A percentile compares a stretch with the other conserved stretches of the same genome.
Conservation (phyloP, 2,329 filamentous ascomycete genomes). For the Aspergillus chevalieri region DNA sequence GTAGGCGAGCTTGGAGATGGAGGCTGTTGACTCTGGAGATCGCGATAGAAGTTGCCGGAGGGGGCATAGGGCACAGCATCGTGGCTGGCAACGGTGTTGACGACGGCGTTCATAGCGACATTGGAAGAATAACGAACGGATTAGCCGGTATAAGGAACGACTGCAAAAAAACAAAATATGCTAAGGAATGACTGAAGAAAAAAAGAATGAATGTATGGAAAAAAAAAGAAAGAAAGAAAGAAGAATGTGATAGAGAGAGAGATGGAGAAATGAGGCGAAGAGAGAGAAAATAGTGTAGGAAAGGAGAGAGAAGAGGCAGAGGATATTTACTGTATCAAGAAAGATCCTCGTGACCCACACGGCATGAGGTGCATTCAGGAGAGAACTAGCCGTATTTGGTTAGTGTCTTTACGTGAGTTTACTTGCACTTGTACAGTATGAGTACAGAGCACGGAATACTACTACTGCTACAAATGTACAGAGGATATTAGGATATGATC, state of each 20-base stretch:
- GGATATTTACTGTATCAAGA: constrained; percentile 15
- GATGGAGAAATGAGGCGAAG: constrained; percentile 1
- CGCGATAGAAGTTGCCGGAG: not conserved
- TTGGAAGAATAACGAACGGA: constrained; percentile 6
- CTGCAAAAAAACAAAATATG: not conserved
- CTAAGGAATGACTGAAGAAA: not conserved
- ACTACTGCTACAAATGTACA: too few species aligned
- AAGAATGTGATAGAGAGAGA: not conserved
- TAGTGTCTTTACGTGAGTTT: not conserved
- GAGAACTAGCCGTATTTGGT: not conserved
- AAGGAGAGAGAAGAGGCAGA: constrained; percentile 4
- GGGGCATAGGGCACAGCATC: constrained; percentile 26
- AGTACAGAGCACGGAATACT: too few species aligned
- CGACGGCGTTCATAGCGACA: constrained; percentile 35
- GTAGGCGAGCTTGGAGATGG: constrained; percentile 11
- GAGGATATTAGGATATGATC: too few species aligned
- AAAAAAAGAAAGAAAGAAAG: constrained; percentile 7
- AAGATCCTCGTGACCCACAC: constrained; percentile 14
- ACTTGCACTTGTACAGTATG: too few species aligned
- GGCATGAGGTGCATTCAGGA: constrained; percentile 13
- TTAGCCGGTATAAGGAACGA: constrained; percentile 6
- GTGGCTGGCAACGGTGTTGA: constrained; percentile 30
- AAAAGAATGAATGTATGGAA: constrained; percentile 3
- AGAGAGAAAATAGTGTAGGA: constrained; percentile 13
- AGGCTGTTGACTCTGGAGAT: not conserved